Evolutionary conservation across 1,284 basidiomycete species (phyloP).

Genomic region (Xerocomus amazonicus): DNA sequence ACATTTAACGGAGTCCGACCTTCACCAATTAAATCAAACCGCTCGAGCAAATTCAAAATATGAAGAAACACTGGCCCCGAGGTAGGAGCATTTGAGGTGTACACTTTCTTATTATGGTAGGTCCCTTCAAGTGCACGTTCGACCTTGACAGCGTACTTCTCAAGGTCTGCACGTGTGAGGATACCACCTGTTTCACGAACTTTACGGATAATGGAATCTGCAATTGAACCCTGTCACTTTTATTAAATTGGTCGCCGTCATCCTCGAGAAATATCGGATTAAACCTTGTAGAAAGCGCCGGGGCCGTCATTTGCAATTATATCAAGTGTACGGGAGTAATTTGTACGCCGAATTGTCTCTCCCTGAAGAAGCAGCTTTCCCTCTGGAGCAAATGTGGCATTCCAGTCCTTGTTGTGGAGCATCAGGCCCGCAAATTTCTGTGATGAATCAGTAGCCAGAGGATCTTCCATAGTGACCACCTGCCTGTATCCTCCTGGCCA

Average conservation of each 20-base stretch:
- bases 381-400: slow-evolving; percentile 73
- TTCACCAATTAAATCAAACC: slow-evolving; percentile 51
- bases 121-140: slow-evolving; percentile 70
- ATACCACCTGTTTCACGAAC: slow-evolving; percentile 74
- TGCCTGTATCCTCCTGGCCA: slow-evolving; percentile 70
- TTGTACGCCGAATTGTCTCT: slow-evolving; percentile 65
- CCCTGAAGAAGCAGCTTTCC: slow-evolving; percentile 72
- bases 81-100: slow-evolving; percentile 80
- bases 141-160: slow-evolving; percentile 69
- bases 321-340: slow-evolving; percentile 65
- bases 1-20: slow-evolving; percentile 55
- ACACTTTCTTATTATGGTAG: slow-evolving; percentile 77
- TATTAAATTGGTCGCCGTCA: slow-evolving; percentile 8
- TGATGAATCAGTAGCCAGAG: slow-evolving; percentile 9
- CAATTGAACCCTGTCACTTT: slow-evolving; percentile 61
- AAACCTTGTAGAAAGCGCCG: slow-evolving; percentile 71
- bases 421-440: slow-evolving; percentile 61
- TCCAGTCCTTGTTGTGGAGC: slow-evolving; percentile 77
- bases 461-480: slow-evolving; percentile 23
- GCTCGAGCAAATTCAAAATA: slow-evolving; percentile 77
- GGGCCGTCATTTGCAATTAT: slow-evolving; percentile 66
- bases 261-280: slow-evolving; percentile 24
- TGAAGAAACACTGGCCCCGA: slow-evolving; percentile 78
- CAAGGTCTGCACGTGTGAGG: slow-evolving; percentile 68
- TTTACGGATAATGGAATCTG: slow-evolving; percentile 68